Percentiles rank a stretch among this genome's conserved stretches.
These are phyloP conservation scores for Schizosaccharomyces pombe DNA, from an alignment of 805 yeast species.

Conservation along the genomic window DNA sequence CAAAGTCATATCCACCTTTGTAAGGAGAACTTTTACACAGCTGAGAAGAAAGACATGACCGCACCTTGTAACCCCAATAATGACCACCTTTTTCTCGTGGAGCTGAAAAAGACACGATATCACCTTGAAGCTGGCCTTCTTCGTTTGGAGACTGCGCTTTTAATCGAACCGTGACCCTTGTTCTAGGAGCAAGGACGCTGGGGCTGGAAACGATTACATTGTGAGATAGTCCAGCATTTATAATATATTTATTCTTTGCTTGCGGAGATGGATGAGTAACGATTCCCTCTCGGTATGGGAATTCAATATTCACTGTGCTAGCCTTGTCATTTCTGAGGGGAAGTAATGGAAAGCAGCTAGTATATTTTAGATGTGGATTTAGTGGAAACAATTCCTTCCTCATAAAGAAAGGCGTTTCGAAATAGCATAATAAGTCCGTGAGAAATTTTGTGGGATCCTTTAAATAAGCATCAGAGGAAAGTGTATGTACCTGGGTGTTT, in stretches of 20 bases:
- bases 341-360: conserved; percentile 1
- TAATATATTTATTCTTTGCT: neutral
- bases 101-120: neutral
- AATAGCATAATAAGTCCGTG: neutral
- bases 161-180: neutral
- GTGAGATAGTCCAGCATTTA: neutral
- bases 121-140: neutral
- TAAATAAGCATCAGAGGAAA: neutral
- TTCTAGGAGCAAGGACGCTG: neutral
- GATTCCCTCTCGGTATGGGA: conserved; percentile 2
- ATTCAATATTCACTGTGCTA: neutral
- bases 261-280: neutral
- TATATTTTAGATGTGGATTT: neutral
- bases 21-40: too few relatives aligned
- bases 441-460: neutral
- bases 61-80: conserved; percentile 4
- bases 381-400: conserved; percentile 3
- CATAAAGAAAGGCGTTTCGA: conserved; percentile 2
- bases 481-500: neutral
- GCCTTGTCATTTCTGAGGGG: neutral
- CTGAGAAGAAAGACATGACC: too few relatives aligned
- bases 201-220: neutral
- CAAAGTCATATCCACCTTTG: conserved; percentile 1
- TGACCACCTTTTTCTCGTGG: conserved; percentile 4
- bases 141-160: neutral